These are phyloP conservation scores for Lentinula detonsa DNA, from an alignment of 768 basidiomycete genomes.

Conservation along the genomic window DNA sequence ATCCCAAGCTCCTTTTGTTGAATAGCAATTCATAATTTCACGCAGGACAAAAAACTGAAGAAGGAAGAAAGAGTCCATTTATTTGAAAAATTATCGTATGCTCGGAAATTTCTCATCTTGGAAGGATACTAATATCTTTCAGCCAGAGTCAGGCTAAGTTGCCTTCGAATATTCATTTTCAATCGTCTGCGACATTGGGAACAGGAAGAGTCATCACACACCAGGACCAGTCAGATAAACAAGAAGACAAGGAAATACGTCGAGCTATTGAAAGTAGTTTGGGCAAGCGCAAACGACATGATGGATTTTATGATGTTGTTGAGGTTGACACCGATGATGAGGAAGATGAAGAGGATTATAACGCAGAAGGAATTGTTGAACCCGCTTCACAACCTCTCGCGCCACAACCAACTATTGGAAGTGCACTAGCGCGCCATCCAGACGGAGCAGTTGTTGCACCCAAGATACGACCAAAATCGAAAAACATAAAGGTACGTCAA, in stretches of 20 bases:
- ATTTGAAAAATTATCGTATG: conserved; percentile 79
- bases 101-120: conserved; percentile 11
- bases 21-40: conserved; percentile 1
- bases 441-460: conserved; percentile 57
- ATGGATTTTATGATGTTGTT: conserved; percentile 31
- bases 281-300: conserved; percentile 44
- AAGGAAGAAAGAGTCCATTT: conserved; percentile 78
- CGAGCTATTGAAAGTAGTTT: conserved; percentile 42
- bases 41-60: conserved; percentile 85
- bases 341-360: conserved; percentile 16
- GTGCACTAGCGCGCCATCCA: conserved; percentile 58
- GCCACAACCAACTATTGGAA: conserved; percentile 34
- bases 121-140: conserved; percentile 20
- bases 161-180: conserved; percentile 49
- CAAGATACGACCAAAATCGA: conserved; percentile 38
- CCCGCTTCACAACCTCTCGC: background rate
- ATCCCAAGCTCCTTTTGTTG: background rate
- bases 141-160: conserved; percentile 76
- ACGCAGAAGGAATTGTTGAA: conserved; percentile 5
- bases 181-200: conserved; percentile 81
- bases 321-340: conserved; percentile 25
- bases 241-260: conserved; percentile 55
- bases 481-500: conserved; percentile 36
- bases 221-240: conserved; percentile 49
- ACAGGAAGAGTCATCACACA: conserved; percentile 62